phyloP scores from a whole-genome alignment of 768 basidiomycete genomes.

The Suillus alpinus region DNA sequence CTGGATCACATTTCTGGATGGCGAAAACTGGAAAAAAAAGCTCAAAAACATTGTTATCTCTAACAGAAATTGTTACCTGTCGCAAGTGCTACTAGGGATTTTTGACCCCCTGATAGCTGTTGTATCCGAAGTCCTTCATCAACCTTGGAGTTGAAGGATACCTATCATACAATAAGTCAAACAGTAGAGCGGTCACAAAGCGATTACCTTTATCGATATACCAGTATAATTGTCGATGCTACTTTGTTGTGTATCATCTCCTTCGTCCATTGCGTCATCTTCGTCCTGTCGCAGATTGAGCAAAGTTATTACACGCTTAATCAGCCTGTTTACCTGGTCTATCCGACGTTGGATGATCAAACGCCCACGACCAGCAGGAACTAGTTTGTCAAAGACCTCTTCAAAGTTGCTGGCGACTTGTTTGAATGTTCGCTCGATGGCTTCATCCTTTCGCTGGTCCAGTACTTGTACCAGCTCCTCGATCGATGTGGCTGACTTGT shows the following conservation, averaged over 20 bases:
- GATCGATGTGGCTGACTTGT: constrained; percentile 85
- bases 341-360: constrained; percentile 91
- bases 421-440: constrained; percentile 97
- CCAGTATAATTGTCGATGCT: constrained; percentile 94
- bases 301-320: not conserved
- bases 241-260: constrained; percentile 69
- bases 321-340: constrained; percentile 56
- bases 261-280: constrained; percentile 64
- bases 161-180: constrained; percentile 42
- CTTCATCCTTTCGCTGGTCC: constrained; percentile 97
- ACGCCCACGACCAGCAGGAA: constrained; percentile 88
- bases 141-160: constrained; percentile 98
- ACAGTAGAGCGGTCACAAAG: not conserved
- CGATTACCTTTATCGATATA: constrained; percentile 82
- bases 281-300: constrained; percentile 51
- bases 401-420: constrained; percentile 97
- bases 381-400: constrained; percentile 94
- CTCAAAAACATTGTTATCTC: constrained; percentile 4
- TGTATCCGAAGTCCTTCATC: constrained; percentile 97
- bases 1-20: constrained; percentile 98
- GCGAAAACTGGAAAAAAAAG: constrained; percentile 70
- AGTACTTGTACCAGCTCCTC: constrained; percentile 90
- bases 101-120: constrained; percentile 96
- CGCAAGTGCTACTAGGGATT: constrained; percentile 93
- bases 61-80: constrained; percentile 49